Conservation (phyloP, 2,329 filamentous ascomycete genomes). For the Penicillium brasilianum region DNA sequence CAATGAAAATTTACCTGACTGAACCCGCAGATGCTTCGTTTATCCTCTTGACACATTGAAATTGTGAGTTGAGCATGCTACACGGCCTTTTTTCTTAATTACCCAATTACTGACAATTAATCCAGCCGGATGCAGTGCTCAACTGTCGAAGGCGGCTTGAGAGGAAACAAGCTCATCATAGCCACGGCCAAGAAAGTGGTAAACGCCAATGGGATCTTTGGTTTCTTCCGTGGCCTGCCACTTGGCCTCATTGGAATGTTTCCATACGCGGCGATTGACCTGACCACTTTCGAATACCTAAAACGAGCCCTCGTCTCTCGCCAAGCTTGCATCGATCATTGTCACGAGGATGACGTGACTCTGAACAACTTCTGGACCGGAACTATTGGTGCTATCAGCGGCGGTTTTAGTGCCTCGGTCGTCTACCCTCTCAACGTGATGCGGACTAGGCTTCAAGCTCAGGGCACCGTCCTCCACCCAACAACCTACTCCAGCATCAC, state of each 20-base stretch:
- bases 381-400: slow-evolving; percentile 86
- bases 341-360: slow-evolving; percentile 80
- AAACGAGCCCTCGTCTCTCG: slow-evolving; percentile 75
- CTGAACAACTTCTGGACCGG: slow-evolving; percentile 84
- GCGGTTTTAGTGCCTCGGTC: slow-evolving; percentile 87
- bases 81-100: neutral
- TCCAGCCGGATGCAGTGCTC: slow-evolving; percentile 87
- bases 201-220: slow-evolving; percentile 71
- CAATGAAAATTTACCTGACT: slow-evolving; percentile 22
- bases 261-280: slow-evolving; percentile 94
- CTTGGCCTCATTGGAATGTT: slow-evolving; percentile 97
- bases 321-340: slow-evolving; percentile 70
- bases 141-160: slow-evolving; percentile 82
- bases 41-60: slow-evolving; percentile 80
- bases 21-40: slow-evolving; percentile 72
- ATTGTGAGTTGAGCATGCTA: slow-evolving; percentile 55
- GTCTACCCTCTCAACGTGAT: slow-evolving; percentile 96
- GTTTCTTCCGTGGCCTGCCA: slow-evolving; percentile 89
- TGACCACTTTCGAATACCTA: slow-evolving; percentile 91
- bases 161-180: slow-evolving; percentile 79
- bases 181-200: slow-evolving; percentile 89
- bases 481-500: slow-evolving; percentile 87
- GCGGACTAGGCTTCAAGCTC: slow-evolving; percentile 87
- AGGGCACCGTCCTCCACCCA: slow-evolving; percentile 90
- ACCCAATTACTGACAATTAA: slow-evolving; percentile 13